These are phyloP conservation scores for Ophiosphaerella narmari DNA, from an alignment of 2,329 filamentous ascomycete species.

Conservation along the genomic window DNA sequence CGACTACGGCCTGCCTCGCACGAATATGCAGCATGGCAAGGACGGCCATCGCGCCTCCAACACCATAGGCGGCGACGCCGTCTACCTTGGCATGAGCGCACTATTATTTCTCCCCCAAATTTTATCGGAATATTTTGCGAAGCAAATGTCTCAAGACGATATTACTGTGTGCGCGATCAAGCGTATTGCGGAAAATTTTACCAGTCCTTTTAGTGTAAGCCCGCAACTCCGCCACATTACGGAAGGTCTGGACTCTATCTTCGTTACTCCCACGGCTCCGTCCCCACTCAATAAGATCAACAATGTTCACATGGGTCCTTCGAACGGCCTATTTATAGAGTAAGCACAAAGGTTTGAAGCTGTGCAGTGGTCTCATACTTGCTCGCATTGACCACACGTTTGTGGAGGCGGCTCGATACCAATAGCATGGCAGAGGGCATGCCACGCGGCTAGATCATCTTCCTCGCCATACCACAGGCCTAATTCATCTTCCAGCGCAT, in stretches of 20 bases:
- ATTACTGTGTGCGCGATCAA: constrained; percentile 9
- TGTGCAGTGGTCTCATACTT: neutral
- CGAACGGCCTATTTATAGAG: constrained; percentile 8
- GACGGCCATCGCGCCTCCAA: no score
- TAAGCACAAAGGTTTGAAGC: neutral
- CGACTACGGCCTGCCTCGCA: no score
- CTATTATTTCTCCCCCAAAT: no score
- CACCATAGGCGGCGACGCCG: no score
- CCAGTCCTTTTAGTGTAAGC: constrained; percentile 8
- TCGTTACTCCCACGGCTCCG: constrained; percentile 2
- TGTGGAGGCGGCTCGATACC: constrained; percentile 10
- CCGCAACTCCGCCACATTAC: constrained; percentile 6
- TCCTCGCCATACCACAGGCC: constrained; percentile 15
- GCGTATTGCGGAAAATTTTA: constrained; percentile 14
- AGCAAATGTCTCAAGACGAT: constrained; percentile 17
- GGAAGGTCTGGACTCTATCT: constrained; percentile 8
- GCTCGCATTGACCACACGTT: constrained; percentile 10
- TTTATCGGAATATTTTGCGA: constrained; percentile 6
- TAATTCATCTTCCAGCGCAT: constrained; percentile 16
- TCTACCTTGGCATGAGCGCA: no score
- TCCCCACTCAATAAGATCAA: constrained; percentile 18
- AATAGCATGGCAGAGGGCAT: constrained; percentile 16
- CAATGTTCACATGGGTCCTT: constrained; percentile 18
- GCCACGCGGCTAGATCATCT: constrained; percentile 16
- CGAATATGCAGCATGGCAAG: no score